Conservation (phyloP, 129 eudicot species). For the Escallonia herrerae region DNA sequence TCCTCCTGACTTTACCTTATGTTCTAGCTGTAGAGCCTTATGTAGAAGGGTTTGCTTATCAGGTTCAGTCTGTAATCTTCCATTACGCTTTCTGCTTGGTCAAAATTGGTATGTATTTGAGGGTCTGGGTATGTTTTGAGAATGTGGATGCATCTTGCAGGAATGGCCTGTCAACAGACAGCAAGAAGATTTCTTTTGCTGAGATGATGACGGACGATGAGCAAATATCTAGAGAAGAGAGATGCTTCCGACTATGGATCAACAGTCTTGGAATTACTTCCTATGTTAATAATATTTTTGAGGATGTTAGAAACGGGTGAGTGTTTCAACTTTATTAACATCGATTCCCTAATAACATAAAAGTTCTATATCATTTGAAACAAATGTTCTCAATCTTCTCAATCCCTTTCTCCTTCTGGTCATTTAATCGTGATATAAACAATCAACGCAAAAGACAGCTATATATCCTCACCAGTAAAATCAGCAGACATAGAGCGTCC, state of each 20-base stretch:
- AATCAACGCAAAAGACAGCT: no score
- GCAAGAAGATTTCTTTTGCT: constrained; percentile 77
- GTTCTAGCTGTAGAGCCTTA: no score
- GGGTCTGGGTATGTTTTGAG: constrained; percentile 5
- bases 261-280: constrained; percentile 81
- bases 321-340: constrained; percentile 11
- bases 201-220: constrained; percentile 99
- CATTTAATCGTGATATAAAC: no score
- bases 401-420: no score
- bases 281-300: constrained; percentile 83
- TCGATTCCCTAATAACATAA: not conserved
- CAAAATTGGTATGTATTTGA: not conserved
- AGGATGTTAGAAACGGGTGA: constrained; percentile 91
- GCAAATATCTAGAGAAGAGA: constrained; percentile 88
- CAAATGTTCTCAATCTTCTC: no score
- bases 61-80: no score
- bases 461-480: no score
- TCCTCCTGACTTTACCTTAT: no score
- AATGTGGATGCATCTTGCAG: constrained; percentile 26
- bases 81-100: not conserved
- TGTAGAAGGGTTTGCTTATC: no score
- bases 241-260: constrained; percentile 91
- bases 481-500: no score
- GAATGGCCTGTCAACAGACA: constrained; percentile 85
- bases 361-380: not conserved